These are phyloP conservation scores for Pythium pectinolyticum DNA, from an alignment of 352 stramenopile genomes.

Conservation along the genomic window DNA sequence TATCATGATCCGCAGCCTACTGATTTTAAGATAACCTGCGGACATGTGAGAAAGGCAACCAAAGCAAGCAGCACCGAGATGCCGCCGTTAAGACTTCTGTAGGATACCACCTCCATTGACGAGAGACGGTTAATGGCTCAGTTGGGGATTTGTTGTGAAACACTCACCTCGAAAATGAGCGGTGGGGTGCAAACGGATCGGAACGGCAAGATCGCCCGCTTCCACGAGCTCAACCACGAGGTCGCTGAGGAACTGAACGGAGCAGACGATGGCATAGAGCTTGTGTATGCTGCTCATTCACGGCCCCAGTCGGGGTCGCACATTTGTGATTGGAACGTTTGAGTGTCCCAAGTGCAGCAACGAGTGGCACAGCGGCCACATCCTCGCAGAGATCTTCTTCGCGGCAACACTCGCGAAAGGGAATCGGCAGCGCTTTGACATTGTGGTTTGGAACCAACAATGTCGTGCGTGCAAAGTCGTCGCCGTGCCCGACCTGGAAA, in stretches of 20 bases:
- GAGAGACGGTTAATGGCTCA: no score
- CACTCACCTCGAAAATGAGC: neutral
- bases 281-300: neutral
- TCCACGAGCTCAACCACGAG: slow-evolving; percentile 5
- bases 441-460: slow-evolving; percentile 29
- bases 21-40: neutral
- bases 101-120: no score
- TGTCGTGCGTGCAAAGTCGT: slow-evolving; percentile 23
- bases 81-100: neutral
- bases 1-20: neutral
- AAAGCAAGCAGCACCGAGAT: neutral
- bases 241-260: neutral
- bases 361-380: slow-evolving; percentile 20
- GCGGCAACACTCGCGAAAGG: neutral
- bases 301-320: neutral
- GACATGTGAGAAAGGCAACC: neutral
- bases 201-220: slow-evolving; percentile 4
- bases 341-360: slow-evolving; percentile 12
- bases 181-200: neutral
- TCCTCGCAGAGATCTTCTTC: slow-evolving; percentile 26
- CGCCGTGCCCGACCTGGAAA: slow-evolving; percentile 18
- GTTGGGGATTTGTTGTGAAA: neutral
- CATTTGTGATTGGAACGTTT: slow-evolving; percentile 18
- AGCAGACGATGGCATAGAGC: neutral
- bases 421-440: slow-evolving; percentile 26